Evolutionary conservation across 2,329 filamentous ascomycete species (phyloP).

Genomic region (Neodidymelliopsis sp.): DNA sequence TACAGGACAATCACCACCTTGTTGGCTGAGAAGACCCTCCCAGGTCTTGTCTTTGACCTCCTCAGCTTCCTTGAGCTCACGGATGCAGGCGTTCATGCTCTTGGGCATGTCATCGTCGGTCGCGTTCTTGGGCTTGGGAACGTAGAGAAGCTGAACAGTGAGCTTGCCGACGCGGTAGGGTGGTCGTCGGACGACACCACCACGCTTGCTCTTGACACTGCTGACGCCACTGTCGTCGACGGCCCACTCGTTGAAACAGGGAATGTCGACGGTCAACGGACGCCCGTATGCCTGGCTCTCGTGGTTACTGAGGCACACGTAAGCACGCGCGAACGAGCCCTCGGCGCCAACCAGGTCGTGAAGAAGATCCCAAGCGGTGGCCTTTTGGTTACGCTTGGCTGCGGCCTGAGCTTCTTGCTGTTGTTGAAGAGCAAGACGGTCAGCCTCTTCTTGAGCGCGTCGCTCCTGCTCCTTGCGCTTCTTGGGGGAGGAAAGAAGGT

Average conservation of each 20-base stretch:
- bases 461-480: conserved; percentile 95
- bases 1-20: conserved; percentile 97
- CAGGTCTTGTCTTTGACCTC: conserved; percentile 77
- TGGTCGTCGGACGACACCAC: conserved; percentile 76
- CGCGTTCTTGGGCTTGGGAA: conserved; percentile 86
- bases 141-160: conserved; percentile 91
- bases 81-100: conserved; percentile 96
- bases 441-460: conserved; percentile 81
- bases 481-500: conserved; percentile 85
- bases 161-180: conserved; percentile 98
- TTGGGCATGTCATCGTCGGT: conserved; percentile 98
- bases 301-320: conserved; percentile 92
- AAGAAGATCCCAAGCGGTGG: conserved; percentile 84
- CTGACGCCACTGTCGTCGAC: conserved; percentile 80
- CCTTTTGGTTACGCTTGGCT: conserved; percentile 66
- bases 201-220: conserved; percentile 92
- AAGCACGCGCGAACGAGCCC: conserved; percentile 92
- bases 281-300: conserved; percentile 88
- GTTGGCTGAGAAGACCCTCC: conserved; percentile 92
- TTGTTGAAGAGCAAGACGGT: conserved; percentile 65
- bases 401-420: conserved; percentile 48
- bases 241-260: conserved; percentile 99
- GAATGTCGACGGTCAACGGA: conserved; percentile 85
- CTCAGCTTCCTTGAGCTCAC: conserved; percentile 91
- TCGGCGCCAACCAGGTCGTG: conserved; percentile 88